These are phyloP conservation scores for Melastoma malabathricum DNA, from an alignment of 345 rosid genomes.

Conservation along the genomic window DNA sequence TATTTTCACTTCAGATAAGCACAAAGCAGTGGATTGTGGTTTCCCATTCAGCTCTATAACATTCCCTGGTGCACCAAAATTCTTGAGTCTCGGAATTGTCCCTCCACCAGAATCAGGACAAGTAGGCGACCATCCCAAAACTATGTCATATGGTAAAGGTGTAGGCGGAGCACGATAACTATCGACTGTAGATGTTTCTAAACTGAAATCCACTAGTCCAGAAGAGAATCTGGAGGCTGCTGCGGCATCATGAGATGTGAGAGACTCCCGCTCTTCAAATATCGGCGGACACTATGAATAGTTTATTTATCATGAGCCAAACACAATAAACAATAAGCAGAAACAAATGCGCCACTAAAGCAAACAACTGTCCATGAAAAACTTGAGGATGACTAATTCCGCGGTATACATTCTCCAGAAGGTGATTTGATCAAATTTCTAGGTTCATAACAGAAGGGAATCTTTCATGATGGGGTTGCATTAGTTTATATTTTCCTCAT, in stretches of 20 bases:
- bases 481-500: too few species aligned
- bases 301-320: slow-evolving; percentile 4
- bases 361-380: too few species aligned
- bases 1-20: slow-evolving; percentile 35
- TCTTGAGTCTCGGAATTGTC: slow-evolving; percentile 29
- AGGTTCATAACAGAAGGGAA: too few species aligned
- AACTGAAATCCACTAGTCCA: slow-evolving; percentile 44
- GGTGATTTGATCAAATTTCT: too few species aligned
- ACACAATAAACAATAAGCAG: neutral
- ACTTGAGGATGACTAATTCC: too few species aligned
- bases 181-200: slow-evolving; percentile 51
- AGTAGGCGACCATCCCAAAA: slow-evolving; percentile 27
- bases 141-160: slow-evolving; percentile 65
- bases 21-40: slow-evolving; percentile 27
- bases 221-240: slow-evolving; percentile 27
- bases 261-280: slow-evolving; percentile 31
- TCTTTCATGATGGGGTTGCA: too few species aligned
- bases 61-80: slow-evolving; percentile 27
- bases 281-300: slow-evolving; percentile 47
- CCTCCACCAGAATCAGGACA: slow-evolving; percentile 21
- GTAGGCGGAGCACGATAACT: slow-evolving; percentile 59
- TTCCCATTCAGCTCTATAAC: slow-evolving; percentile 35
- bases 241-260: slow-evolving; percentile 28
- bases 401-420: too few species aligned
- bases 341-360: neutral